Evolutionary conservation across 2,329 filamentous ascomycete species (phyloP), one percentile per base, ranked within the genome.

Genomic region (Ophiostoma fasciatum): DNA sequence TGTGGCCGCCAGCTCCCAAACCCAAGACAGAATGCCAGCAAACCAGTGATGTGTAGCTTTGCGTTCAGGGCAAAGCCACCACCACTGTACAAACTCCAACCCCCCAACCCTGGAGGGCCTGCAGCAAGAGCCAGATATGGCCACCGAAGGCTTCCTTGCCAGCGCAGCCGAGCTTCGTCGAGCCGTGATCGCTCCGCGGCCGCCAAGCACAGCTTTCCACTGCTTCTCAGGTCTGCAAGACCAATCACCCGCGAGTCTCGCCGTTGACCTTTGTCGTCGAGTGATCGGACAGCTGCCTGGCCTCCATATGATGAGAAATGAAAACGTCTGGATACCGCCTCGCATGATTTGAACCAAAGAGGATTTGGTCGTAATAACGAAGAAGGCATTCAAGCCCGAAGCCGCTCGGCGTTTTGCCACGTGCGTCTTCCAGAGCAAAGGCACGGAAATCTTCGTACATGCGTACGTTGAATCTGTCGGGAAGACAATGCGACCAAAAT

Each of bases 381-480:
- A 81, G 60, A 37, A 84, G 60, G 51, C 69, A 69, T 40, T 63
- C 64, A 50, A 81, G 60, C 33, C 79, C 79, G 44, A 60, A 59
- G 40, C 61, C 60, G 41, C 63, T 48, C 59, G 51, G 43, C 57
- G 48, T 61, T 11, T 42, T 61, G 43, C 64, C 54, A 39, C 57
- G 53, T 37, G 66, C 62, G 56, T 85, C 80, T 50, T 77, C 71
- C 42, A 77, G 58, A 37, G 80, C 79, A 52, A 70, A 64, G 48
- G 62, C 60, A 44, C 73, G 71, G 59, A 85, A 84, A 53, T 85
- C 79, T 51, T 71, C 62, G 59, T 85, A 85, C 72, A 87, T 81
- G 51, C 62, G 63, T 40, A 66, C 63, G 54, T 85, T 81, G 66
- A 85, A 84, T 57, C 80, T 77, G 48, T 72, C 66, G 43, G 74